Conservation (phyloP, 2,329 filamentous ascomycete genomes). For the Didymellaceae sp. region DNA sequence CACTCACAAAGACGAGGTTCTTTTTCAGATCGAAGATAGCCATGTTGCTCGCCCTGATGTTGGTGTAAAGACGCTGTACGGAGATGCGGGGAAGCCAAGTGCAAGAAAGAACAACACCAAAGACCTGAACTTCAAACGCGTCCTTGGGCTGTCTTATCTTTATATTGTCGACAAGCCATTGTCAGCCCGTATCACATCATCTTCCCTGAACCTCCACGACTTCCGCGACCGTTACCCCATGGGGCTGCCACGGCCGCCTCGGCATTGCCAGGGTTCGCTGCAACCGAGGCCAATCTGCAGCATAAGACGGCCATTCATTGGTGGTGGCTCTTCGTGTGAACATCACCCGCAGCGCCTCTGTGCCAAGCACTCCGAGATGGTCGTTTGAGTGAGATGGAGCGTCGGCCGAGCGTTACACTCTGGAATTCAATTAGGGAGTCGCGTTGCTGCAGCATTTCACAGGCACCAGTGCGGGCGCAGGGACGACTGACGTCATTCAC, state of each 20-base stretch:
- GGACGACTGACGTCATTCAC: too few relatives aligned
- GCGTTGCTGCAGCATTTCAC: too few relatives aligned
- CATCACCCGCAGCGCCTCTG: neutral
- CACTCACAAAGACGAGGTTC: slow-evolving; percentile 42
- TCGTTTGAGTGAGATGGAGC: neutral
- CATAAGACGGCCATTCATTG: slow-evolving; percentile 6
- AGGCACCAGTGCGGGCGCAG: too few relatives aligned
- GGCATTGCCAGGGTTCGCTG: neutral
- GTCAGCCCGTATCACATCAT: slow-evolving; percentile 2
- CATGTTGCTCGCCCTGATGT: slow-evolving; percentile 22
- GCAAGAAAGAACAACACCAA: neutral
- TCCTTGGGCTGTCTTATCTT: neutral
- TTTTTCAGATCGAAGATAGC: slow-evolving; percentile 42
- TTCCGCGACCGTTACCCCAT: slow-evolving; percentile 7
- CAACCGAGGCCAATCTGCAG: slow-evolving; percentile 10
- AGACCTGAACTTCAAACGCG: neutral
- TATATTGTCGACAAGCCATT: neutral
- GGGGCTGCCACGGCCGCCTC: slow-evolving; percentile 10
- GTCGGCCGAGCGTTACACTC: too few relatives aligned
- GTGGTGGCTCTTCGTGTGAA: neutral
- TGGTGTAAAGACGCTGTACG: neutral
- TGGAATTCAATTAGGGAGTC: too few relatives aligned
- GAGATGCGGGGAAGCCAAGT: neutral
- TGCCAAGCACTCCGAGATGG: slow-evolving; percentile 1
- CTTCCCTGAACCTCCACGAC: neutral